phyloP scores from a whole-genome alignment of 1,139 yeast species.

The Suhomyces panamericanus region DNA sequence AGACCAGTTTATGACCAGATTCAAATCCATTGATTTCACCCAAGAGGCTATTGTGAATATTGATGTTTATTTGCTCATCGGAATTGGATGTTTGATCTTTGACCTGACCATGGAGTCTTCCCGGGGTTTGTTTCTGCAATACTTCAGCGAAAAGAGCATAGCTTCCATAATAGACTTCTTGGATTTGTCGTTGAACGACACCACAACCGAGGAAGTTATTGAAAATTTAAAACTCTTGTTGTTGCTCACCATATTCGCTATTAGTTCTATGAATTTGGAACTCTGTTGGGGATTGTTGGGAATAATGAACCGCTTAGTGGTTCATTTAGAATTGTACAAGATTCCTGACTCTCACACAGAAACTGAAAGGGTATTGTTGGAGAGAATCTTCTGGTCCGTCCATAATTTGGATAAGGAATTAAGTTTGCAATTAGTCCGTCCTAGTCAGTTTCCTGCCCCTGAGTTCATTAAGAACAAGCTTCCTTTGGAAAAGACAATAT shows the following conservation, averaged over 20 bases:
- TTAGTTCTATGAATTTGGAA: conserved; percentile 29
- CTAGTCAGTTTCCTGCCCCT: conserved; percentile 36
- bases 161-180: conserved; percentile 38
- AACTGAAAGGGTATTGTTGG: conserved; percentile 6
- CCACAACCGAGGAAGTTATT: conserved; percentile 20
- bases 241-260: conserved; percentile 33
- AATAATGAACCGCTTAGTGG: conserved; percentile 30
- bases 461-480: conserved; percentile 20
- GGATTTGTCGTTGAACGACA: conserved; percentile 29
- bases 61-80: conserved; percentile 39
- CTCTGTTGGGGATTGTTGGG: conserved; percentile 41
- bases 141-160: conserved; percentile 35
- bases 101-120: conserved; percentile 24
- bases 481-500: conserved; percentile 14
- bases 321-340: conserved; percentile 27
- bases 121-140: conserved; percentile 24
- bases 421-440: conserved; percentile 33
- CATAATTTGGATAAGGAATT: conserved; percentile 43
- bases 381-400: conserved; percentile 41
- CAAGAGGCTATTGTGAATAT: conserved; percentile 40
- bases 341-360: neutral
- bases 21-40: conserved; percentile 31
- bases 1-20: conserved; percentile 20
- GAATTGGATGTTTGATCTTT: conserved; percentile 41
- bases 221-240: conserved; percentile 30